These are phyloP conservation scores for Leccinum arenicola DNA, from an alignment of 768 basidiomycete species.

Conservation along the genomic window DNA sequence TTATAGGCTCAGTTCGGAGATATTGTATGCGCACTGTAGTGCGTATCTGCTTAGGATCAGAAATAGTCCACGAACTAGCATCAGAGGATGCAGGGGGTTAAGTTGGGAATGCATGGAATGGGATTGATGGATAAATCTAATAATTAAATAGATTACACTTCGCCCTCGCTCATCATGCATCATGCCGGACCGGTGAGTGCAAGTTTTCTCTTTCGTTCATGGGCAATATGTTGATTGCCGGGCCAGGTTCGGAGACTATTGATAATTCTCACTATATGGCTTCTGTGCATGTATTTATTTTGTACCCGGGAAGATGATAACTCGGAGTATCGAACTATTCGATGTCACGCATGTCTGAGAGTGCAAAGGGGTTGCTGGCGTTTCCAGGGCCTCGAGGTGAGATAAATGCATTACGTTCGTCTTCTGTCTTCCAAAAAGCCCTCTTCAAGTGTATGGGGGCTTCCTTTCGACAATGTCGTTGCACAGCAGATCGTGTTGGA, in stretches of 20 bases:
- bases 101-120: not conserved
- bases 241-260: constrained; percentile 27
- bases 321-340: not conserved
- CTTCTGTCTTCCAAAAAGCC: not conserved
- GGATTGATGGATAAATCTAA: too few species aligned
- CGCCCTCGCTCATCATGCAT: constrained; percentile 27
- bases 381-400: not conserved
- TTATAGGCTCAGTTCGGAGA: not conserved
- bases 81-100: not conserved
- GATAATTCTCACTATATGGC: not conserved
- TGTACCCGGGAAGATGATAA: not conserved
- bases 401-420: not conserved
- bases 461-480: too few species aligned
- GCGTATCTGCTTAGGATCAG: not conserved
- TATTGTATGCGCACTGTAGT: constrained; percentile 2
- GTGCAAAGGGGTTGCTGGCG: not conserved
- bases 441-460: too few species aligned
- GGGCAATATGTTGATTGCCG: constrained; percentile 3
- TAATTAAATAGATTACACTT: too few species aligned
- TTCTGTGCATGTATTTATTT: constrained; percentile 2
- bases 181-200: constrained; percentile 81
- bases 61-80: not conserved
- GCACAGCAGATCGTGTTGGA: not conserved
- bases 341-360: not conserved
- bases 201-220: not conserved